Evolutionary conservation across 2,329 filamentous ascomycete species (phyloP).

Genomic region (Phyllosticta citrichinensis): DNA sequence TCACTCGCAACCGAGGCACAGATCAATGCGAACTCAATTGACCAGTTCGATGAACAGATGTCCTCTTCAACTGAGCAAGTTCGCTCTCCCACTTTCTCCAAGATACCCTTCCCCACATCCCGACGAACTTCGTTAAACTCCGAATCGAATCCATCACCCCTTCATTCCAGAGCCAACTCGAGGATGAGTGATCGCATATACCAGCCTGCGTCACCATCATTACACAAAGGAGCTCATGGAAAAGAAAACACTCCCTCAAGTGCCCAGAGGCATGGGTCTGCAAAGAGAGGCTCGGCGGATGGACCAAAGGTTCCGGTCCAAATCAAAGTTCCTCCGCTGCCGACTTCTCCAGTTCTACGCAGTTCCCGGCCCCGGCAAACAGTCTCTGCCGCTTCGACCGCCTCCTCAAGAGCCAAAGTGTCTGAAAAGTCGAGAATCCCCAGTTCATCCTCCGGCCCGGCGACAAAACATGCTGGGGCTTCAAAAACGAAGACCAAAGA

Average conservation of each 20-base stretch:
- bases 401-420: constrained; percentile 12
- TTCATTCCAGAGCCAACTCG: constrained; percentile 21
- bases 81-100: background rate
- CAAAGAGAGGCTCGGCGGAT: background rate
- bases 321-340: constrained; percentile 12
- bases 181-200: constrained; percentile 12
- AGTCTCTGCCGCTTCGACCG: constrained; percentile 13
- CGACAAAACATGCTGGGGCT: constrained; percentile 18
- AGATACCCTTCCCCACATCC: constrained; percentile 5
- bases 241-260: constrained; percentile 16
- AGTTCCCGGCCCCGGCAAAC: constrained; percentile 14
- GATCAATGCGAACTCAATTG: constrained; percentile 8
- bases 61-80: constrained; percentile 2
- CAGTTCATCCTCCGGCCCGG: constrained; percentile 14
- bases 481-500: background rate
- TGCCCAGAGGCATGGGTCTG: constrained; percentile 20
- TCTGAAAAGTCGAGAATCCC: background rate
- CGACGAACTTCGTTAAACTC: constrained; percentile 23
- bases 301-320: constrained; percentile 8
- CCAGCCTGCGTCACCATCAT: constrained; percentile 21
- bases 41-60: constrained; percentile 9
- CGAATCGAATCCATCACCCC: constrained; percentile 26
- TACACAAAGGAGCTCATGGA: constrained; percentile 4
- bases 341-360: constrained; percentile 15
- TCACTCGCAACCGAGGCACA: constrained; percentile 2